These are phyloP conservation scores for Rosa multiflora DNA, from an alignment of 306 rosid species.

Conservation along the genomic window DNA sequence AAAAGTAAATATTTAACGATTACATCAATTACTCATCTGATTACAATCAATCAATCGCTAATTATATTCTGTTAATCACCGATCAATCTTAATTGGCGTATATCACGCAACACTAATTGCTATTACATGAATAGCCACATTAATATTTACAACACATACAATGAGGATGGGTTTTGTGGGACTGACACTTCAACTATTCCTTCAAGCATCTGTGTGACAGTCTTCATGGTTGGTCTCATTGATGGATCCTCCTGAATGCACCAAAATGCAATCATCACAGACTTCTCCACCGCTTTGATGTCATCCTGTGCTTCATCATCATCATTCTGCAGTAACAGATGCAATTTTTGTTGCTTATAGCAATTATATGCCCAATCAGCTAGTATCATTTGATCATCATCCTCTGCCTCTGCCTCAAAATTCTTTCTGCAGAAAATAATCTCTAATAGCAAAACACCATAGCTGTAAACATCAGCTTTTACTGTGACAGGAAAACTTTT, in stretches of 20 bases:
- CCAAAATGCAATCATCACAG: constrained; percentile 21
- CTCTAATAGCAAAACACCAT: constrained; percentile 1
- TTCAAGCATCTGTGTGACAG: constrained; percentile 24
- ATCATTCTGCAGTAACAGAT: constrained; percentile 9
- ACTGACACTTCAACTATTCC: constrained; percentile 8
- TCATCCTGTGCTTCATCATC: constrained; percentile 2
- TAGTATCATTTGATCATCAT: constrained; percentile 22
- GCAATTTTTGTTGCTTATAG: background rate
- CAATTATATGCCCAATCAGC: constrained; percentile 24
- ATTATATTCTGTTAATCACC: no score
- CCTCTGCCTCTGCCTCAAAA: background rate
- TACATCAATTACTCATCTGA: no score
- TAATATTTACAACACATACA: background rate
- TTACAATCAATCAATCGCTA: no score
- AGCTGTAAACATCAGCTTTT: constrained; percentile 20
- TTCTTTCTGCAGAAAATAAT: constrained; percentile 14
- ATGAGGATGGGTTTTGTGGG: constrained; percentile 24
- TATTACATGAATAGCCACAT: no score
- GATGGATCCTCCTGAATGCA: constrained; percentile 28
- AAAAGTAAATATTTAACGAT: no score
- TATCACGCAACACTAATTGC: no score
- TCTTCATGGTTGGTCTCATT: constrained; percentile 27
- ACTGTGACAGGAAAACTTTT: constrained; percentile 13
- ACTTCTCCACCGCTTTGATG: background rate
- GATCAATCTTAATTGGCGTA: no score